Base-by-base conservation (phyloP, 129 eudicot genomes). In the Pulicaria dysenterica region DNA sequence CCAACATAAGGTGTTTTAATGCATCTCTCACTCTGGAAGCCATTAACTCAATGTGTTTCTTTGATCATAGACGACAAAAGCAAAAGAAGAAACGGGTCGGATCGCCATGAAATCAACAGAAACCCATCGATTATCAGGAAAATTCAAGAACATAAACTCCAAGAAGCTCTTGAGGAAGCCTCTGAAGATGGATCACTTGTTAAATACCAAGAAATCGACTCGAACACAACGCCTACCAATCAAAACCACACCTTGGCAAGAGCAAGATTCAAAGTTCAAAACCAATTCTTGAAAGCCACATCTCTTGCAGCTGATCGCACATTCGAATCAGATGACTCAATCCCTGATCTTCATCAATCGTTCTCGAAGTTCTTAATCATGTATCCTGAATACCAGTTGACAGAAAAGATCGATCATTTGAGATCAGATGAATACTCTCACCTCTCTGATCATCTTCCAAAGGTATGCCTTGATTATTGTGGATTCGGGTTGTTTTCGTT, bases 381-480 rank as follows among this genome's bases (percentile, higher is more conserved):
- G 95, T 90, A 93, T 38, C 96, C 96, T 0, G 87, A 87, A 84
- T 93, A 82, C 70, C 82, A 88, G 72, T 87, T 90, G 38, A 82
- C 96, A 0, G 98, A 87, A 72, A 83, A 49, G 92, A 83, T 93
- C 49, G 98, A 93, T 77, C 84, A 79, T 68, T 71, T 93, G 85
- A 89, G 98, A 73, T 69, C 59, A 16, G 96, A 93, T 56, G 98
- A 89, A 80, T 93, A 93, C 61, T 80, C 86, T 4, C 91, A 92
- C 58, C 73, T 92, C 9, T 84, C 88, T 5, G 86, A 83, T 69
- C 70, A 84, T 40, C 72, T 64, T 64, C 86, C 96, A 10, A 93
- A 93, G 95, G 98, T 93, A 80, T 85, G 95, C 62, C 98, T 93
- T 66, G 98, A 93, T 65, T 93, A 93, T 67, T 93, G 98, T 81